Evolutionary conservation across 2,329 filamentous ascomycete genomes (phyloP).

Genomic region (Penicillium sp.): DNA sequence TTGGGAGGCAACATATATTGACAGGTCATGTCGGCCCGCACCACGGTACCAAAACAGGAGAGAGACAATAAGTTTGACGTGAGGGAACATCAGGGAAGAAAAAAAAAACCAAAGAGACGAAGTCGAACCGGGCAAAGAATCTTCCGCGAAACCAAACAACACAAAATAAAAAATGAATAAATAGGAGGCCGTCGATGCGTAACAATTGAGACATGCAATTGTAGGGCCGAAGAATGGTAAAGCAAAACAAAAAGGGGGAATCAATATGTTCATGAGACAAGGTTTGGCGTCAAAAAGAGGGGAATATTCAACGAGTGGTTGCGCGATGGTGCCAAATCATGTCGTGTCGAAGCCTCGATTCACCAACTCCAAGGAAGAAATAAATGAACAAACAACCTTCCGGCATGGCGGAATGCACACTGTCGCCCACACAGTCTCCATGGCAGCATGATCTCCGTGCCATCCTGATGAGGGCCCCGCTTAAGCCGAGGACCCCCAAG

Average conservation of each 20-base stretch:
- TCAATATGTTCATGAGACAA: constrained; percentile 37
- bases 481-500: too few species aligned
- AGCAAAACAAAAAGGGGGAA: constrained; percentile 33
- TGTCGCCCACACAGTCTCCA: too few species aligned
- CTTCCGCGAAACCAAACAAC: constrained; percentile 21
- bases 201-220: constrained; percentile 10
- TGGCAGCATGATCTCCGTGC: too few species aligned
- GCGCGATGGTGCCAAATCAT: constrained; percentile 12
- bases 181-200: constrained; percentile 4
- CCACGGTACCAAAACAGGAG: constrained; percentile 16
- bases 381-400: not conserved
- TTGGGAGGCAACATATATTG: constrained; percentile 21
- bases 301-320: constrained; percentile 23
- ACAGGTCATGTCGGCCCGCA: constrained; percentile 25
- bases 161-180: constrained; percentile 8
- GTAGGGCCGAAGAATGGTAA: constrained; percentile 8
- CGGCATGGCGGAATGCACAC: not conserved
- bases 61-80: too few species aligned
- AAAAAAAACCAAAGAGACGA: constrained; percentile 9
- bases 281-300: constrained; percentile 27
- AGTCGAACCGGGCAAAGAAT: constrained; percentile 22
- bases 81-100: constrained; percentile 7
- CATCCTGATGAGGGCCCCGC: too few species aligned
- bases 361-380: not conserved
- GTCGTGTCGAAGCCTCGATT: not conserved